Percentiles rank a stretch among this genome's conserved stretches.
phyloP scores from a whole-genome alignment of 2,329 filamentous ascomycete genomes.

The Beauveria brongniartii region DNA sequence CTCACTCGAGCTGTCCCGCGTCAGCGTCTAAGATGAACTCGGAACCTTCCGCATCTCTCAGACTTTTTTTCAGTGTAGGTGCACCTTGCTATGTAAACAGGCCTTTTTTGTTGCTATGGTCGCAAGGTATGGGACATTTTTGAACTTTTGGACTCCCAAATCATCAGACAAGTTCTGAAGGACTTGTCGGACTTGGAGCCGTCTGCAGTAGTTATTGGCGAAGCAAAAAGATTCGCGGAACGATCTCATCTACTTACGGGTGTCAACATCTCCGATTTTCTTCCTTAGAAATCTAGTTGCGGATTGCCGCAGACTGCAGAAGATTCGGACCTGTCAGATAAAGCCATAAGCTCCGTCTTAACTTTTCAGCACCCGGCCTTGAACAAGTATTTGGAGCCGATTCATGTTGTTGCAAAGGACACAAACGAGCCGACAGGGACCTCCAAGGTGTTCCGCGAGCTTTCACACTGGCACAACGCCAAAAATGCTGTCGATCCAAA shows the following conservation, averaged over 20 bases:
- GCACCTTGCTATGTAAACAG: no score
- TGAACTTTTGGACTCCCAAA: constrained; percentile 25
- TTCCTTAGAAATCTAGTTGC: neutral
- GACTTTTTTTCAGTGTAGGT: no score
- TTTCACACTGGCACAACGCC: constrained; percentile 55
- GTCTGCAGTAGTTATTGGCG: neutral
- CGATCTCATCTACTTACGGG: neutral
- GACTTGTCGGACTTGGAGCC: neutral
- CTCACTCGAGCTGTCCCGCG: no score
- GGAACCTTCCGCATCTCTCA: no score
- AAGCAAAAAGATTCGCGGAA: neutral
- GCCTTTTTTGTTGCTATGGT: no score
- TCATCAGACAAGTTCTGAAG: constrained; percentile 19
- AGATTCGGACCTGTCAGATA: no score
- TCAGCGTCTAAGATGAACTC: no score
- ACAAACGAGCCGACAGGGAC: constrained; percentile 15
- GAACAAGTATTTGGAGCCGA: constrained; percentile 34
- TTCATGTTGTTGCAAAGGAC: constrained; percentile 27
- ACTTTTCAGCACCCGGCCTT: constrained; percentile 40
- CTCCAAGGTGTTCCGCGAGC: constrained; percentile 36
- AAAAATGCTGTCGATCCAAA: constrained; percentile 41
- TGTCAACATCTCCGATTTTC: neutral
- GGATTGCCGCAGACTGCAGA: neutral
- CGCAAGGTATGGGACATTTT: constrained; percentile 20
- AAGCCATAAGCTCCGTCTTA: constrained; percentile 24